Conservation (phyloP, 306 rosid species). For the Inga laurina region DNA sequence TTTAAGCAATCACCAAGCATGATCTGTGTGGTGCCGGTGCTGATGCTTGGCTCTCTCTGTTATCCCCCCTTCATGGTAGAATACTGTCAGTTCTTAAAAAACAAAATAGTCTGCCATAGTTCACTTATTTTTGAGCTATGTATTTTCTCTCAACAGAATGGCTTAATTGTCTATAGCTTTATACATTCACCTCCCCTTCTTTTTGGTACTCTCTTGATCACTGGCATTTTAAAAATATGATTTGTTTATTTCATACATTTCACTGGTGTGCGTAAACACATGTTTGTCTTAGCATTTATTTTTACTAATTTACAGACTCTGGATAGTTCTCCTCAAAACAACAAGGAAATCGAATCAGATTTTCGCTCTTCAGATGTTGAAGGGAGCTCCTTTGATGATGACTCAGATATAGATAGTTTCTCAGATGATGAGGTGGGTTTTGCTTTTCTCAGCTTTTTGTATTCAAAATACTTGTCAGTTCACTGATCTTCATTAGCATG, state of each 20-base stretch:
- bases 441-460: conserved; percentile 11
- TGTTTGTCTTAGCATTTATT: conserved; percentile 9
- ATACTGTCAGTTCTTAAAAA: not conserved
- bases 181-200: not conserved
- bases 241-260: conserved; percentile 18
- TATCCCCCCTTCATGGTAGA: not conserved
- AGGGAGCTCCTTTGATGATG: conserved; percentile 58
- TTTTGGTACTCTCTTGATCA: conserved; percentile 10
- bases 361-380: conserved; percentile 56
- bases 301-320: conserved; percentile 53
- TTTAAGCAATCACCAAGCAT: not conserved
- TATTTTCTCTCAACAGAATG: not conserved
- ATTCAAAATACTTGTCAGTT: conserved; percentile 9
- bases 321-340: conserved; percentile 63
- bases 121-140: conserved; percentile 1
- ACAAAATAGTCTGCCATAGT: not conserved
- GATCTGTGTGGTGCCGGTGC: not conserved
- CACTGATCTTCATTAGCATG: conserved; percentile 13
- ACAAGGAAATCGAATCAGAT: conserved; percentile 54
- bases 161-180: not conserved
- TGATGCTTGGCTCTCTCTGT: not conserved
- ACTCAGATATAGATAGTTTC: conserved; percentile 58
- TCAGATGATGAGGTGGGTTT: conserved; percentile 64
- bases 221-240: not conserved
- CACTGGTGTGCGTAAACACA: not conserved